phyloP scores from a whole-genome alignment of 176 grass and related monocot species.

The Poa annua region DNA sequence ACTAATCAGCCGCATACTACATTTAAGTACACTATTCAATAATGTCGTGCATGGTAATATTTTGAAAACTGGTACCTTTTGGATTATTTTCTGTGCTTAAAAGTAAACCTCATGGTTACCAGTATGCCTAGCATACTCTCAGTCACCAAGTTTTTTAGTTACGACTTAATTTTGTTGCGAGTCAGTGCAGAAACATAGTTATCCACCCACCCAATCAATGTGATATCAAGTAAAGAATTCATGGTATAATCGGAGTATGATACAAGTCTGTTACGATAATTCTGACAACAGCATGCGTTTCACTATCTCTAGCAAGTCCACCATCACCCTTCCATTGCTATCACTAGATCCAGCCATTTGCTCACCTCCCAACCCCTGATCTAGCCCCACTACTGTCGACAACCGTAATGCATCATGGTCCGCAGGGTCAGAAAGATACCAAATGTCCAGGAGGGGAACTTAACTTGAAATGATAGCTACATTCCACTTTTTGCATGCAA shows the following conservation, averaged over 20 bases:
- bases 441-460: background rate
- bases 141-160: background rate
- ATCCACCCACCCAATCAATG: background rate
- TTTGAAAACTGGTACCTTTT: background rate
- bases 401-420: background rate
- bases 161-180: conserved; percentile 1
- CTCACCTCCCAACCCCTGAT: background rate
- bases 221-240: background rate
- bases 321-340: conserved; percentile 11
- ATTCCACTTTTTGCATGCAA: background rate
- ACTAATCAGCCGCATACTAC: background rate
- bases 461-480: background rate
- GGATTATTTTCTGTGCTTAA: conserved; percentile 8
- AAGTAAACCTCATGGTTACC: background rate
- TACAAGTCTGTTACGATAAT: conserved; percentile 6
- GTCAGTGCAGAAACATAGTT: conserved; percentile 6
- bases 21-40: background rate
- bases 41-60: background rate
- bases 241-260: conserved; percentile 8
- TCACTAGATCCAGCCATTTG: background rate
- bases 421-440: background rate
- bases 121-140: background rate
- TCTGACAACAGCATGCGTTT: conserved; percentile 1
- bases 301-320: conserved; percentile 16
- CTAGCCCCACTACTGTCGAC: background rate